phyloP scores from a whole-genome alignment of 192 early-diverging fungal species.

The Podila epicladia region DNA sequence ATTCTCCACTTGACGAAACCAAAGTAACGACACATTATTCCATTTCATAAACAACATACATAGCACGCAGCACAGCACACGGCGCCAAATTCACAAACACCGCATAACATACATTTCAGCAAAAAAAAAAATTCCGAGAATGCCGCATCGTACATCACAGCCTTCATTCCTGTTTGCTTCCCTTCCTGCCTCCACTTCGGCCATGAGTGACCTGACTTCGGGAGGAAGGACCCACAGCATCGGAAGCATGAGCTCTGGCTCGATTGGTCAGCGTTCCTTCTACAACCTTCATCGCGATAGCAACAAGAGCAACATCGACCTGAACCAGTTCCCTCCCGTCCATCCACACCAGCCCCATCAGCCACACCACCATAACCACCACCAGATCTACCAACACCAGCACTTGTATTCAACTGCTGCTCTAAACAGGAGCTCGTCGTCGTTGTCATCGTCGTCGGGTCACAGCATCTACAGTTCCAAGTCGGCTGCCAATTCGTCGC shows the following conservation, averaged over 20 bases:
- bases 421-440: not conserved
- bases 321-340: slow-evolving; percentile 13
- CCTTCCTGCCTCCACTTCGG: slow-evolving; percentile 23
- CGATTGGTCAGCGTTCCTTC: slow-evolving; percentile 10
- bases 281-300: slow-evolving; percentile 39
- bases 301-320: slow-evolving; percentile 40
- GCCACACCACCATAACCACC: not conserved
- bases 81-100: not conserved
- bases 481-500: slow-evolving; percentile 16
- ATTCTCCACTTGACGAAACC: too few species aligned
- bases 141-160: slow-evolving; percentile 28
- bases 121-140: slow-evolving; percentile 9
- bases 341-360: not conserved
- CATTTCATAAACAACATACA: too few species aligned
- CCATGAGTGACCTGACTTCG: not conserved
- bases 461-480: slow-evolving; percentile 27
- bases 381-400: not conserved
- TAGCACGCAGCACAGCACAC: not conserved
- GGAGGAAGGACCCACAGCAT: slow-evolving; percentile 6
- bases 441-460: not conserved
- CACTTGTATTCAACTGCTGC: not conserved
- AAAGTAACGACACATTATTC: too few species aligned
- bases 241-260: slow-evolving; percentile 10
- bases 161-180: slow-evolving; percentile 26
- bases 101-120: not conserved